Base-by-base conservation (phyloP, 805 yeast species). In the Metschnikowia gruessii region DNA sequence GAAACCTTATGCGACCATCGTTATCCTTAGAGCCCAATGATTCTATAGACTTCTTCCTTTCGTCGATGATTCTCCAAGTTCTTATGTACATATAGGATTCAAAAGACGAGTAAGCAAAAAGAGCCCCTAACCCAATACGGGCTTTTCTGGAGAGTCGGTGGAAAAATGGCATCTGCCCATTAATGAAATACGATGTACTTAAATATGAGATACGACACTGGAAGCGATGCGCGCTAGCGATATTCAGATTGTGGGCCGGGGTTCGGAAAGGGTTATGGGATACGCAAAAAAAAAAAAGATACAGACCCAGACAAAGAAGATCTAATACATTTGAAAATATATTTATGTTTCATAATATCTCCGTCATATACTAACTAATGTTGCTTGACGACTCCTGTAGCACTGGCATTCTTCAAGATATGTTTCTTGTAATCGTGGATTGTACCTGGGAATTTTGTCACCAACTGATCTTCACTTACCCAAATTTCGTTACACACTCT, bases 401-500 rank as follows among this genome's bases (percentile, higher is more conserved):
- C 78, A 62, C 82, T 85, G 4, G 98, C 96, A 55, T 78, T 69
- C 30, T 78, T 76, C 60, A 92, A 75, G 59, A 92, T 91, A 58
- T 89, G 87, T 68, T 85, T 85, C 77, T 90, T 94, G 70, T 94
- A 94, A 58, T 81, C 98, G 55, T 83, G 80, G 57, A 94, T 94
- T 49, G 77, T 73, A 57, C 99, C 99, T 13, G 76, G 75, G 72
- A 87, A 87, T 65, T 83, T 83, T 58, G 70, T 75, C 31, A 92
- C 97, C 1, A 81, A 74, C 47, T 92, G 94, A 46, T 81, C 77
- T 63, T 94, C 99, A 65, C 95, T 85, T 37, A 90, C 95, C 97
- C 97, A 92, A 50, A 94, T 87, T 65, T 94, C 96, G 49, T 86
- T 83, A 74, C 97, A 89, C 11, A 92, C 97, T 45, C 80, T 77